Conservation (phyloP, 2,329 filamentous ascomycete species). For the Cordyceps sp. region DNA sequence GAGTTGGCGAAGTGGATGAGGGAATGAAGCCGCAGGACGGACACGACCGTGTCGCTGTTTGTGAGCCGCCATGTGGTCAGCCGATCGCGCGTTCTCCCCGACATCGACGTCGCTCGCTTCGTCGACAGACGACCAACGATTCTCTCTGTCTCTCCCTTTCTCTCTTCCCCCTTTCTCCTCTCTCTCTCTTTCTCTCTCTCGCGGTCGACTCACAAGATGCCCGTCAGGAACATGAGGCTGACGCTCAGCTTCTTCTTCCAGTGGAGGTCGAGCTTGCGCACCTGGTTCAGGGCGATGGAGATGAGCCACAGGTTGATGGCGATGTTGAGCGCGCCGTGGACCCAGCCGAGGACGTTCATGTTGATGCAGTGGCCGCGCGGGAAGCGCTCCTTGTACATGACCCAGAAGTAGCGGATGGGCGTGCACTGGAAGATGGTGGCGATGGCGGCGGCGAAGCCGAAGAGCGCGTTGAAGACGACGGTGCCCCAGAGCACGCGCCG, state of each 20-base stretch:
- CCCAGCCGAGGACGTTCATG: neutral
- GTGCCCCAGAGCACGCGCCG: neutral
- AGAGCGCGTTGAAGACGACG: neutral
- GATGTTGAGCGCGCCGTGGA: conserved; percentile 1
- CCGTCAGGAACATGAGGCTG: conserved; percentile 2
- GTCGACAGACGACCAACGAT: too few species aligned
- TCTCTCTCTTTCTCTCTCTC: too few species aligned
- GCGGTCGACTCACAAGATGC: conserved; percentile 1
- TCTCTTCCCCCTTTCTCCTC: too few species aligned
- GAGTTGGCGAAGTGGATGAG: conserved; percentile 11
- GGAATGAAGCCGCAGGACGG: conserved; percentile 12
- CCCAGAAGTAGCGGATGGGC: conserved; percentile 1
- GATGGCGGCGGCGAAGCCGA: neutral
- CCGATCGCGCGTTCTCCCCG: too few species aligned
- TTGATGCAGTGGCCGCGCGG: neutral
- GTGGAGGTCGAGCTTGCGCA: conserved; percentile 1
- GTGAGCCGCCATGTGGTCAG: too few species aligned
- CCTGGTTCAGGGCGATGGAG: conserved; percentile 1
- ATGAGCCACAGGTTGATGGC: conserved; percentile 1
- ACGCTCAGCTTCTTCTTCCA: conserved; percentile 3
- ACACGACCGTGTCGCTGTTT: conserved; percentile 16
- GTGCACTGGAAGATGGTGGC: neutral
- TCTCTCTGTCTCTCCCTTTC: too few species aligned
- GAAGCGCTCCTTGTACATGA: neutral
- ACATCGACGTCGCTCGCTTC: too few species aligned